These are phyloP conservation scores for Scheffersomyces lignosus DNA, from an alignment of 805 yeast species.

Conservation along the genomic window DNA sequence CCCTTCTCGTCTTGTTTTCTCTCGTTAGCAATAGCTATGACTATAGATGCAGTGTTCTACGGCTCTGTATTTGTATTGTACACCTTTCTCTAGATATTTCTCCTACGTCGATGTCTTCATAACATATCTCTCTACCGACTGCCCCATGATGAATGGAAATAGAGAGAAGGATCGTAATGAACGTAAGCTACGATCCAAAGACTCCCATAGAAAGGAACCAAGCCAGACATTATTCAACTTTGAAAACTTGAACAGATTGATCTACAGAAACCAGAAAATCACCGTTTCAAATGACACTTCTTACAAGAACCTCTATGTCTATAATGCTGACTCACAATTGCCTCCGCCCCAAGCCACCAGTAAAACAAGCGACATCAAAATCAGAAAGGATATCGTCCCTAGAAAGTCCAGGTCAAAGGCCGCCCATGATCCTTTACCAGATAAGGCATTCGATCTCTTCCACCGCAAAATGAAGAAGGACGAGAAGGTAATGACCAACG, in stretches of 20 bases:
- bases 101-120: no score
- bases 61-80: no score
- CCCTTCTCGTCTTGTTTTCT: no score
- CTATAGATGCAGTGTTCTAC: no score
- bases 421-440: slow-evolving; percentile 44
- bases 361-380: slow-evolving; percentile 7
- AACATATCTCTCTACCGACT: no score
- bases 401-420: slow-evolving; percentile 16
- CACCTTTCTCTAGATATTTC: no score
- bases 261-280: slow-evolving; percentile 22
- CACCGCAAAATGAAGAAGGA: slow-evolving; percentile 64
- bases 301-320: slow-evolving; percentile 10
- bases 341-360: slow-evolving; percentile 5
- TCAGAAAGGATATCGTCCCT: slow-evolving; percentile 13
- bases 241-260: slow-evolving; percentile 28
- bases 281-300: slow-evolving; percentile 6
- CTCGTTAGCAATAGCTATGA: no score
- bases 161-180: no score
- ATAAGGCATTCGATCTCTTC: slow-evolving; percentile 41
- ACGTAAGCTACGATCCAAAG: slow-evolving; percentile 33
- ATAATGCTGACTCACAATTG: slow-evolving; percentile 11
- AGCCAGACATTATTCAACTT: slow-evolving; percentile 31
- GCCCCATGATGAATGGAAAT: no score
- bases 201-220: slow-evolving; percentile 9
- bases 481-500: slow-evolving; percentile 57